These are phyloP conservation scores for Clavispora vitiphila DNA, from an alignment of 805 yeast genomes.

Conservation along the genomic window DNA sequence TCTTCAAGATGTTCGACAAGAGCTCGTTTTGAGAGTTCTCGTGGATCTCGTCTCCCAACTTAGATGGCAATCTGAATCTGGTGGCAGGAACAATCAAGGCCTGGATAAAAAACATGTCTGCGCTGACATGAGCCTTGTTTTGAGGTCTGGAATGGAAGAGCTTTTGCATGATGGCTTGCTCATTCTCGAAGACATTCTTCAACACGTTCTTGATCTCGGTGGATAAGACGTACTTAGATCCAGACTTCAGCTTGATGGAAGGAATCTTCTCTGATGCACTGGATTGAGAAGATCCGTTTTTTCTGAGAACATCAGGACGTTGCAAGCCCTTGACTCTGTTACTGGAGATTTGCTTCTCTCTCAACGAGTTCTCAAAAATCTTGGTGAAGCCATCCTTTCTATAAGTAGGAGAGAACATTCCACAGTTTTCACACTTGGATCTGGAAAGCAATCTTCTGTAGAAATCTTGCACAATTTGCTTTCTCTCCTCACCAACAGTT, in stretches of 20 bases:
- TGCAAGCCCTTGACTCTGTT: conserved; percentile 77
- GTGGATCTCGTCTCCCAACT: conserved; percentile 93
- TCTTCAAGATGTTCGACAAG: conserved; percentile 70
- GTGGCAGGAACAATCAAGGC: conserved; percentile 93
- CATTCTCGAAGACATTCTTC: conserved; percentile 68
- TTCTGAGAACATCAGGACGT: conserved; percentile 62
- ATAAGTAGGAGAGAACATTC: conserved; percentile 89
- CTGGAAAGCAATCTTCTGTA: conserved; percentile 69
- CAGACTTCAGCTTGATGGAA: conserved; percentile 54
- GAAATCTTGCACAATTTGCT: conserved; percentile 63
- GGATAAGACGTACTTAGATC: conserved; percentile 81
- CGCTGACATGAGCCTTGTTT: conserved; percentile 40
- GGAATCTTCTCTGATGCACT: conserved; percentile 32
- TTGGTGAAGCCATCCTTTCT: conserved; percentile 94
- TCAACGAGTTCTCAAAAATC: conserved; percentile 81
- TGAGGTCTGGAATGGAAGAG: conserved; percentile 81
- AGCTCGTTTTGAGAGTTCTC: conserved; percentile 92
- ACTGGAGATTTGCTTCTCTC: conserved; percentile 73
- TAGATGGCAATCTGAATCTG: conserved; percentile 93
- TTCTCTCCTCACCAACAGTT: conserved; percentile 83
- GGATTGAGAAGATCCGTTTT: conserved; percentile 2
- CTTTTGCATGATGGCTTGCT: conserved; percentile 60
- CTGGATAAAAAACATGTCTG: conserved; percentile 88
- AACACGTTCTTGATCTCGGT: conserved; percentile 81
- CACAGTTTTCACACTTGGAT: conserved; percentile 92